phyloP scores from a whole-genome alignment of 2,329 filamentous ascomycete species.

The Clarireedia hainanense region DNA sequence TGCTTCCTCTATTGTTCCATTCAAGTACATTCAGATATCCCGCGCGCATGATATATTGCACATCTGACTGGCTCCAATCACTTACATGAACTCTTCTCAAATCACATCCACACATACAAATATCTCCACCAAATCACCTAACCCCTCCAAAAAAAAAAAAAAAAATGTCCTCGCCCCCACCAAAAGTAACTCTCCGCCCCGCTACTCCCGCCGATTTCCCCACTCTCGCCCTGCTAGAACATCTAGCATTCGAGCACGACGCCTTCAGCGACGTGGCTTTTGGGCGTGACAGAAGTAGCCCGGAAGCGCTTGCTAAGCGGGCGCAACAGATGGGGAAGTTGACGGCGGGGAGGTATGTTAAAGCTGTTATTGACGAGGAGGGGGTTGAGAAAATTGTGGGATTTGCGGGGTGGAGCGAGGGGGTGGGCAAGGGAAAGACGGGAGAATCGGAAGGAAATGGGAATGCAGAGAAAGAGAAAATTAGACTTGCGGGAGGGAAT shows the following conservation, averaged over 20 bases:
- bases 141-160: neutral
- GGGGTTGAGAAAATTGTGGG: conserved; percentile 14
- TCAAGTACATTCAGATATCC: too few species aligned
- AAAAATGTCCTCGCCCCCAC: too few species aligned
- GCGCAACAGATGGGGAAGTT: neutral
- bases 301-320: neutral
- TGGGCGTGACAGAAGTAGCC: neutral
- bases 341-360: conserved; percentile 5
- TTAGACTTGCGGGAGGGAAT: conserved; percentile 18
- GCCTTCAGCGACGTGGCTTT: conserved; percentile 12
- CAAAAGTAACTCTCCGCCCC: neutral
- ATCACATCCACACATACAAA: neutral
- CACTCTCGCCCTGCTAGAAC: conserved; percentile 7
- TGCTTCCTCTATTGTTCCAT: too few species aligned
- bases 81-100: too few species aligned
- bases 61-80: too few species aligned
- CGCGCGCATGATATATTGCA: too few species aligned
- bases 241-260: conserved; percentile 11
- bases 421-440: neutral
- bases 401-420: conserved; percentile 14
- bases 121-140: neutral
- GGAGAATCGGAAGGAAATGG: neutral
- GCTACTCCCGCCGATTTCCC: neutral
- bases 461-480: neutral
- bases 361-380: conserved; percentile 9